Evolutionary conservation across 192 early-diverging fungal species (phyloP).

Genomic region (Rhizophagus sp.): DNA sequence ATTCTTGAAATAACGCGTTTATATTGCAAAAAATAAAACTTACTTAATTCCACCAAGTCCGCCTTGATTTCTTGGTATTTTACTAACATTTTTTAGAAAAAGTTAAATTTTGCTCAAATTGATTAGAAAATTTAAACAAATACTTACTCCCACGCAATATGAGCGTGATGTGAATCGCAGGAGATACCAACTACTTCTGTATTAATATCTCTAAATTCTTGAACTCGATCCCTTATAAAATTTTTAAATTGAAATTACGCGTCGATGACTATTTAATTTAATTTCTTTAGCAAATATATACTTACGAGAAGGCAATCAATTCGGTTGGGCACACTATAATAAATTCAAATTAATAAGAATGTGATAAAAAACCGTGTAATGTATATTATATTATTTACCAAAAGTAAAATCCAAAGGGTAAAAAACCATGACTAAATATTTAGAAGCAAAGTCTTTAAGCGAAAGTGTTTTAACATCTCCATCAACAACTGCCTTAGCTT

Average conservation of each 20-base stretch:
- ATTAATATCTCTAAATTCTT: constrained; percentile 75
- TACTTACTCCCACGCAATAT: constrained; percentile 69
- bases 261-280: not conserved
- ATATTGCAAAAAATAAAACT: constrained; percentile 28
- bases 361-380: not conserved
- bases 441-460: constrained; percentile 40
- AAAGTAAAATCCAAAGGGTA: constrained; percentile 75
- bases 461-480: constrained; percentile 37
- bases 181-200: constrained; percentile 68
- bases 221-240: constrained; percentile 61
- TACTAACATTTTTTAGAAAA: constrained; percentile 33
- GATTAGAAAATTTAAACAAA: not conserved
- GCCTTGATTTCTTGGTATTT: constrained; percentile 77
- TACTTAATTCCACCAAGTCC: constrained; percentile 76
- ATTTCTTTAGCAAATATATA: not conserved
- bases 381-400: constrained; percentile 13
- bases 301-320: constrained; percentile 70
- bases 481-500: constrained; percentile 37
- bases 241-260: too few species aligned
- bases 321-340: constrained; percentile 82
- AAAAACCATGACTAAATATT: constrained; percentile 69
- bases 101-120: not conserved
- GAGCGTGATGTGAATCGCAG: constrained; percentile 67
- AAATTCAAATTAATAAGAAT: not conserved
- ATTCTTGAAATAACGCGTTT: not conserved